A percentile compares a stretch with the other conserved stretches of the same genome.
These are phyloP conservation scores for Teratosphaeria zuluensis DNA, from an alignment of 2,329 filamentous ascomycete species.

Conservation along the genomic window DNA sequence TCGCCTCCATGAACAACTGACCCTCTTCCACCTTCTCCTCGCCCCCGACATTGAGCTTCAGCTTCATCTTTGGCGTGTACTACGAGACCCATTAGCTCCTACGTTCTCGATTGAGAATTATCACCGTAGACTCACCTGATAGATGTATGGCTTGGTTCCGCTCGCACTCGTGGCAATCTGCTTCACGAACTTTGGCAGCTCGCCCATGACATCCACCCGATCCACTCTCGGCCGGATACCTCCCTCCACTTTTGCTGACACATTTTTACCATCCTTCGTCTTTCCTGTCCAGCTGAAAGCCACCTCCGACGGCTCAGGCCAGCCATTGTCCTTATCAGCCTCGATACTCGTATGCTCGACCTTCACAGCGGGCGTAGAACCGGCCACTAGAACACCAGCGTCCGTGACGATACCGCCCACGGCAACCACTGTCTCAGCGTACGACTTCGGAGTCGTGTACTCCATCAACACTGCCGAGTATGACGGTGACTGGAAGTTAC, in stretches of 20 bases:
- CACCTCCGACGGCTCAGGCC: conserved; percentile 73
- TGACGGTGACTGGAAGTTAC: conserved; percentile 76
- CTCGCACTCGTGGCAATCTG: conserved; percentile 78
- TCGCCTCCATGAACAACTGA: conserved; percentile 74
- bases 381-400: conserved; percentile 66
- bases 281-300: conserved; percentile 72
- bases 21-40: conserved; percentile 71
- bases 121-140: conserved; percentile 56
- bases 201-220: conserved; percentile 88
- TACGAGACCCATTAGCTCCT: conserved; percentile 29
- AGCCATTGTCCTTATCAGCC: conserved; percentile 68
- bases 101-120: neutral
- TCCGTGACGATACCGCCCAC: conserved; percentile 77
- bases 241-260: conserved; percentile 61
- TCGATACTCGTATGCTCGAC: conserved; percentile 61
- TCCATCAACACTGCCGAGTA: conserved; percentile 93
- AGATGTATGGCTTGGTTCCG: conserved; percentile 95
- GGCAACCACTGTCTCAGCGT: conserved; percentile 73
- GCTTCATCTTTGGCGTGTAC: conserved; percentile 62
- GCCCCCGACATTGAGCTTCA: conserved; percentile 81
- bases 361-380: conserved; percentile 50
- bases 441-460: conserved; percentile 86
- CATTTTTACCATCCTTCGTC: conserved; percentile 62
- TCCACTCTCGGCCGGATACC: conserved; percentile 62
- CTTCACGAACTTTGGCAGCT: conserved; percentile 94